Evolutionary conservation across 352 stramenopile species (phyloP).

Genomic region (Globisporangium paroecandrum): DNA sequence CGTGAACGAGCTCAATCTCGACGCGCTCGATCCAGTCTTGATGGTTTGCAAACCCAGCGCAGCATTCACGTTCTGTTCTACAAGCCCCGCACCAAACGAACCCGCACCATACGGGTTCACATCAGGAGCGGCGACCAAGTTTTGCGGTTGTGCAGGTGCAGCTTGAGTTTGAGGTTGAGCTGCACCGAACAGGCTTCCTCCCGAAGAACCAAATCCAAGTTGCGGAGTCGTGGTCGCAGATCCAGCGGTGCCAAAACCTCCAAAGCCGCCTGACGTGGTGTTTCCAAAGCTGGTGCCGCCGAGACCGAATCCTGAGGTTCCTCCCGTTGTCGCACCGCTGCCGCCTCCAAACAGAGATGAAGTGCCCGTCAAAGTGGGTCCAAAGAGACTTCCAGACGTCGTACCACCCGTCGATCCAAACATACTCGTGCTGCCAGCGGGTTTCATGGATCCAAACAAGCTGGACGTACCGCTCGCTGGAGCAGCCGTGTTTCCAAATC

Average conservation of each 20-base stretch:
- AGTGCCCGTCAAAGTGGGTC: conserved; percentile 26
- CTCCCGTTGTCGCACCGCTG: conserved; percentile 25
- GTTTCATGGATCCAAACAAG: conserved; percentile 42
- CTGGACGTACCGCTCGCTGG: conserved; percentile 25
- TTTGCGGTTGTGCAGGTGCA: conserved; percentile 39
- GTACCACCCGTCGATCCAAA: conserved; percentile 35
- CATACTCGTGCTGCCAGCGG: conserved; percentile 24
- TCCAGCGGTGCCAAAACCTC: conserved; percentile 35
- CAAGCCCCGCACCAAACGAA: conserved; percentile 50
- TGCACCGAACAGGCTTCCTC: conserved; percentile 16
- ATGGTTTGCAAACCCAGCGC: conserved; percentile 56
- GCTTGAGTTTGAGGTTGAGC: conserved; percentile 48
- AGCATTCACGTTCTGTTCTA: conserved; percentile 62
- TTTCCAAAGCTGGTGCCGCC: conserved; percentile 37
- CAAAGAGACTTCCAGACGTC: conserved; percentile 32
- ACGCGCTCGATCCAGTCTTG: conserved; percentile 44
- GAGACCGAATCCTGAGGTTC: conserved; percentile 40
- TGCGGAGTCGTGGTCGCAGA: conserved; percentile 11
- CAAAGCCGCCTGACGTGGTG: conserved; percentile 34
- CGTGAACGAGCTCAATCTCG: conserved; percentile 52
- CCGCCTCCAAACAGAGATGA: conserved; percentile 40
- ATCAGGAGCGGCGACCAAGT: conserved; percentile 48
- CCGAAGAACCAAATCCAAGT: conserved; percentile 18
- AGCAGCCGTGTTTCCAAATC: conserved; percentile 35
- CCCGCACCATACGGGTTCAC: conserved; percentile 60